Conservation (phyloP, 2,329 filamentous ascomycete genomes). For the Ophiostoma australiae region DNA sequence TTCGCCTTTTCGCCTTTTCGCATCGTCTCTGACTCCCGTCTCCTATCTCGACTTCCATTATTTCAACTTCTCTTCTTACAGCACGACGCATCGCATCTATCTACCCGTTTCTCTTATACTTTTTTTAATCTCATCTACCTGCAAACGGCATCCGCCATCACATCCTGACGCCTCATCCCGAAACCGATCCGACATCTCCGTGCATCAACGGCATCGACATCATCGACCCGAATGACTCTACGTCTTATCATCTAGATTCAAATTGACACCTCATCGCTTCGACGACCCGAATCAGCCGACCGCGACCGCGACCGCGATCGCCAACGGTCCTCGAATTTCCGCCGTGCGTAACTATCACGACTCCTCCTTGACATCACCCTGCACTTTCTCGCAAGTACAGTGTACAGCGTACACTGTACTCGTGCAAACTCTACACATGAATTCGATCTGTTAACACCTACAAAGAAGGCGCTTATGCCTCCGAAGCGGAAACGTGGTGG, state of each 20-base stretch:
- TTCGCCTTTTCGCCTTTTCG: neutral
- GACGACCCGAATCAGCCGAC: neutral
- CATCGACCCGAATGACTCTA: conserved; percentile 1
- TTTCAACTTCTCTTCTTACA: neutral
- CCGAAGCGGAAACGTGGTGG: conserved; percentile 55
- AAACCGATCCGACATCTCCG: conserved; percentile 10
- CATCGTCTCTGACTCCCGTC: neutral
- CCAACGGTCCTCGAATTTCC: conserved; percentile 1
- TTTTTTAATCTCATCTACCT: neutral
- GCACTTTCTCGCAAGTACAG: neutral
- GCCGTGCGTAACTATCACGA: conserved; percentile 21
- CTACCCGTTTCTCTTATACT: conserved; percentile 12
- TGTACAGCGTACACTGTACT: conserved; percentile 3
- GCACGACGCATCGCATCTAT: neutral
- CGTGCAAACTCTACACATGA: conserved; percentile 14
- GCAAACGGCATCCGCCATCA: neutral
- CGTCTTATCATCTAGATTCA: neutral
- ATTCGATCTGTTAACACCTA: conserved; percentile 20
- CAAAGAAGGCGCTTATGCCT: conserved; percentile 41
- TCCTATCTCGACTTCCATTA: neutral
- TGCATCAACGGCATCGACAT: neutral
- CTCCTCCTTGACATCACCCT: neutral
- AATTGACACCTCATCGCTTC: neutral
- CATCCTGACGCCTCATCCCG: neutral
- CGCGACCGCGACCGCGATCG: neutral